A percentile compares a stretch with the other conserved stretches of the same genome.
Evolutionary conservation across 2,329 filamentous ascomycete species (phyloP).

Genomic region (Sarocladiaceae sp.): DNA sequence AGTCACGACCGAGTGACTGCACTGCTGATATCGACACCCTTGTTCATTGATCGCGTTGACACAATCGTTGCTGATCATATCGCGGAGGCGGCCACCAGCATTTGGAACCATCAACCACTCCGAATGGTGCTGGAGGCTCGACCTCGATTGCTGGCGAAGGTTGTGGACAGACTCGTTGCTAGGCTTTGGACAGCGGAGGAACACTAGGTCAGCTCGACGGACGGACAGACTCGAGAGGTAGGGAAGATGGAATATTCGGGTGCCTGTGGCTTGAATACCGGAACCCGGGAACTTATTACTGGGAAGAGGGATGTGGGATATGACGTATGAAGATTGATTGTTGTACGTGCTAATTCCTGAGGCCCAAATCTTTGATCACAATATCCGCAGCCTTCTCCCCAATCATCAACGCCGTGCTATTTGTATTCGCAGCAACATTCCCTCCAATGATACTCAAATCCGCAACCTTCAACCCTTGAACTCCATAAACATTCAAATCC

Average conservation of each 20-base stretch:
- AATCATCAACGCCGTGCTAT: conserved; percentile 33
- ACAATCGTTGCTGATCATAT: background rate
- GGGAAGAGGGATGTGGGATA: no score
- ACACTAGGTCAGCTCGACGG: no score
- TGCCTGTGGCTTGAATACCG: no score
- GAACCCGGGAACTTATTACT: no score
- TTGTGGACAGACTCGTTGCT: background rate
- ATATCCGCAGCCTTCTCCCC: conserved; percentile 31
- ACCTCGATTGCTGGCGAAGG: background rate
- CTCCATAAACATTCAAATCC: conserved; percentile 35
- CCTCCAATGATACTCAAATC: conserved; percentile 27
- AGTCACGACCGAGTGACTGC: no score
- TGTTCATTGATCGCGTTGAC: background rate
- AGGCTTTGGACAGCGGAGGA: no score
- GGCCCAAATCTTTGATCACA: conserved; percentile 14
- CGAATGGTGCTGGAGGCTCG: background rate
- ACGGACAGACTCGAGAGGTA: no score
- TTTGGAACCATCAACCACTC: background rate
- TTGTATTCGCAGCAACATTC: conserved; percentile 38
- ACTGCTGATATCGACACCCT: no score
- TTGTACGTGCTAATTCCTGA: background rate
- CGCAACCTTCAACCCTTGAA: conserved; percentile 32
- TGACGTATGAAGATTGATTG: no score
- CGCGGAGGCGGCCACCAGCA: background rate
- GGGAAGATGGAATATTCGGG: no score